Evolutionary conservation across 148 eudicot genomes (phyloP).

Genomic region (Selenicereus undatus): DNA sequence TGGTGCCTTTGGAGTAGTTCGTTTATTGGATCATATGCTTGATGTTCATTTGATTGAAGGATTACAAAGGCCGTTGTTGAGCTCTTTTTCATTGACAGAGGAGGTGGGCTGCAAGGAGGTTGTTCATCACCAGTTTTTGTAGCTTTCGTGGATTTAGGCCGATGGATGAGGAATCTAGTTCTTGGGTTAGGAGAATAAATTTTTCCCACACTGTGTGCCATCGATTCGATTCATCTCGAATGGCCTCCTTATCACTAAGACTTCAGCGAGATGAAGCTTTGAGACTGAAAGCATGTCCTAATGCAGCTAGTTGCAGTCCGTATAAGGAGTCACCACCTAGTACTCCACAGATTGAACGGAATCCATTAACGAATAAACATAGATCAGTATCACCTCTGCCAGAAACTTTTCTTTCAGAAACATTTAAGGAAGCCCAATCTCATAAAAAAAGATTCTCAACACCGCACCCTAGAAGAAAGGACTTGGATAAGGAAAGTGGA

Average conservation of each 20-base stretch:
- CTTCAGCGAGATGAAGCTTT: constrained; percentile 29
- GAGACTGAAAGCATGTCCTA: constrained; percentile 35
- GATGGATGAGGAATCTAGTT: constrained; percentile 68
- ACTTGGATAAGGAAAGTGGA: constrained; percentile 38
- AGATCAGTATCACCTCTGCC: constrained; percentile 73
- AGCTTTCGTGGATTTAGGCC: constrained; percentile 2
- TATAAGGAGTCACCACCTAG: constrained; percentile 21
- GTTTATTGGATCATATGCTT: constrained; percentile 20
- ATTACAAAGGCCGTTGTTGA: not conserved
- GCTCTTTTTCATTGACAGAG: constrained; percentile 11
- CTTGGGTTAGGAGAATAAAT: constrained; percentile 77
- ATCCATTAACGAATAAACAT: constrained; percentile 41
- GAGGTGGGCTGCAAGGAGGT: constrained; percentile 10
- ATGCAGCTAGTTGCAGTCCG: constrained; percentile 12
- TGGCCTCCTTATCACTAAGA: constrained; percentile 40
- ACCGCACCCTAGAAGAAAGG: constrained; percentile 51
- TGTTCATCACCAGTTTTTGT: constrained; percentile 25
- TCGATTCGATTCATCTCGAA: constrained; percentile 52
- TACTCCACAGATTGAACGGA: constrained; percentile 32
- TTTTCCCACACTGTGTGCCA: constrained; percentile 75
- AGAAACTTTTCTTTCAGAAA: constrained; percentile 42
- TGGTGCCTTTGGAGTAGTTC: constrained; percentile 7
- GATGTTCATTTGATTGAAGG: too few relatives aligned
- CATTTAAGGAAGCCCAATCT: constrained; percentile 70
- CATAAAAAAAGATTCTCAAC: constrained; percentile 60